Evolutionary conservation across 768 basidiomycete genomes (phyloP).

Genomic region (Omphalotus guepiniiformis): DNA sequence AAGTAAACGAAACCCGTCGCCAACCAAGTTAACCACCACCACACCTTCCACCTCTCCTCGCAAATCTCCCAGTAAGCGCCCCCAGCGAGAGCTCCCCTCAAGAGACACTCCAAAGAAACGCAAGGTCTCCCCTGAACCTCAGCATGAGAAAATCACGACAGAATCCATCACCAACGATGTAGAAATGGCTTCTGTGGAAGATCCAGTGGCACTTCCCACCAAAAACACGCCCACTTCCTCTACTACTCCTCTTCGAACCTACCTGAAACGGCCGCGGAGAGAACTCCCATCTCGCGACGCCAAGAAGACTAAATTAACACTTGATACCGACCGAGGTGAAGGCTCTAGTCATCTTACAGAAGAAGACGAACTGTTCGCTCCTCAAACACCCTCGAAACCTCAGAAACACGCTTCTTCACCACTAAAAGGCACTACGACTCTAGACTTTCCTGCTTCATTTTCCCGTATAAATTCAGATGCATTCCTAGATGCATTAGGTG

Average conservation of each 20-base stretch:
- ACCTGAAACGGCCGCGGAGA: not conserved
- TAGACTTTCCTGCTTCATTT: not conserved
- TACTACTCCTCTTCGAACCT: not conserved
- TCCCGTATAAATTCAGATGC: no score
- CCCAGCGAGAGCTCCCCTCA: not conserved
- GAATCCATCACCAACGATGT: not conserved
- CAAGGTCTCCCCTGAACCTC: not conserved
- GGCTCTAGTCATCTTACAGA: no score
- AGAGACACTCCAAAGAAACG: constrained; percentile 7
- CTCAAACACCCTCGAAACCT: no score
- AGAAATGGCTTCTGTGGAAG: not conserved
- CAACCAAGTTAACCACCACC: no score
- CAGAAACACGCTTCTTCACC: no score
- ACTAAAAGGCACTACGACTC: no score
- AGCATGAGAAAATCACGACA: not conserved
- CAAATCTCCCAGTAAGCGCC: not conserved
- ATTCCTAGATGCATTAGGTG: no score
- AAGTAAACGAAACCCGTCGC: no score
- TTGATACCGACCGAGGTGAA: not conserved
- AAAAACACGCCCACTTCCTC: not conserved
- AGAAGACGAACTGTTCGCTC: no score
- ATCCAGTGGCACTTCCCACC: not conserved
- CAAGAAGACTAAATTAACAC: not conserved
- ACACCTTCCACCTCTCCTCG: not conserved
- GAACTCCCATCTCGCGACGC: not conserved